These are phyloP conservation scores for Cornus kousa DNA, from an alignment of 148 eudicot genomes.

Conservation along the genomic window DNA sequence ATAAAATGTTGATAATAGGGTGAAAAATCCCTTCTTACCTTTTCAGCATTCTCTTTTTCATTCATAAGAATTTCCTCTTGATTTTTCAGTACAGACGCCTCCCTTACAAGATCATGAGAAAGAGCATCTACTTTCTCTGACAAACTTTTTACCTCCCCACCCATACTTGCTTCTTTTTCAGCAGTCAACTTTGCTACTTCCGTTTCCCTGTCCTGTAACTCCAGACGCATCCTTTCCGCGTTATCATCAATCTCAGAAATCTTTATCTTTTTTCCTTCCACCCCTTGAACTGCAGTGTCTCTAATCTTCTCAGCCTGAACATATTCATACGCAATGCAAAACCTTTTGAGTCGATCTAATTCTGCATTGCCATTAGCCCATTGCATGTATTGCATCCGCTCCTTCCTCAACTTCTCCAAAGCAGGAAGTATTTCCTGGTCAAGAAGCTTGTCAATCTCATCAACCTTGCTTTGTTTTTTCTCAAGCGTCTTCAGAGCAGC, in stretches of 20 bases:
- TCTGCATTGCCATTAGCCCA: slow-evolving; percentile 97
- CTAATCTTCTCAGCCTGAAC: slow-evolving; percentile 81
- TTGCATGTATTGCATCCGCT: slow-evolving; percentile 92
- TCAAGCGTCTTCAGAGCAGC: slow-evolving; percentile 91
- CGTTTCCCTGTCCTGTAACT: slow-evolving; percentile 72
- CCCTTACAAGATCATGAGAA: slow-evolving; percentile 77
- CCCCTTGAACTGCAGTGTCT: slow-evolving; percentile 64
- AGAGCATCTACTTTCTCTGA: slow-evolving; percentile 76
- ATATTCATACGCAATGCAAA: slow-evolving; percentile 92
- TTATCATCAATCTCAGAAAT: slow-evolving; percentile 57
- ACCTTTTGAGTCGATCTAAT: slow-evolving; percentile 81
- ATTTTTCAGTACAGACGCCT: slow-evolving; percentile 73
- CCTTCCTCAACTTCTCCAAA: slow-evolving; percentile 89
- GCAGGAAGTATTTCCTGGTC: slow-evolving; percentile 91
- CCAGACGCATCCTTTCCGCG: slow-evolving; percentile 44
- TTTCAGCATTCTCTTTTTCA: slow-evolving; percentile 68
- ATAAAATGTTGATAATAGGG: neutral
- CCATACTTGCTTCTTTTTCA: slow-evolving; percentile 89
- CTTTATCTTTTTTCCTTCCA: slow-evolving; percentile 57
- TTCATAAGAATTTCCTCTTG: slow-evolving; percentile 67
- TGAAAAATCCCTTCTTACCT: slow-evolving; percentile 39
- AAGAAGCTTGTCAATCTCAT: slow-evolving; percentile 91
- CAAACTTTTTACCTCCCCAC: slow-evolving; percentile 72
- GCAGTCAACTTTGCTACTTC: slow-evolving; percentile 60
- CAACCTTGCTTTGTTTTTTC: slow-evolving; percentile 87